A percentile compares a stretch with the other conserved stretches of the same genome.
phyloP scores from a whole-genome alignment of 2,329 filamentous ascomycete genomes.

The Colletotrichum neosansevieriae region DNA sequence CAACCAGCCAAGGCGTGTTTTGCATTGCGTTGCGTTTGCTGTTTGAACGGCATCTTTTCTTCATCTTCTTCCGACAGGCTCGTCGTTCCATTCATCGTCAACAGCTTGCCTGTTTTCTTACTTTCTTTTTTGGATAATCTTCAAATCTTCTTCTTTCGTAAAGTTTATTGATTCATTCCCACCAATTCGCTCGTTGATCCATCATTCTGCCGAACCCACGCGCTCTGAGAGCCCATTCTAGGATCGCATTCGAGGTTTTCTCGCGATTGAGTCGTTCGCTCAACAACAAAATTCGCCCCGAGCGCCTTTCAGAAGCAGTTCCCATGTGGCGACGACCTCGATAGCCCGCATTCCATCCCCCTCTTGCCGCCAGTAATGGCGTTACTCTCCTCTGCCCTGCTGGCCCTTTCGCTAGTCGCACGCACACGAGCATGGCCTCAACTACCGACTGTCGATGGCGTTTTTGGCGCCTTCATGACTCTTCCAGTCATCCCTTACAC shows the following conservation, averaged over 20 bases:
- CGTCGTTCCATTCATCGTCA: constrained; percentile 16
- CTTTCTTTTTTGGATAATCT: neutral
- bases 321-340: constrained; percentile 40
- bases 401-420: constrained; percentile 38
- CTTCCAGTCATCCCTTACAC: constrained; percentile 40
- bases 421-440: constrained; percentile 38
- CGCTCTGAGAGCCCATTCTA: constrained; percentile 19
- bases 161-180: neutral
- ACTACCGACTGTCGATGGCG: constrained; percentile 38
- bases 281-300: constrained; percentile 2
- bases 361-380: constrained; percentile 31
- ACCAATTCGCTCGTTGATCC: constrained; percentile 11
- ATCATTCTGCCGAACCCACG: neutral
- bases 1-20: constrained; percentile 24
- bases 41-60: constrained; percentile 29
- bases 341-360: constrained; percentile 30
- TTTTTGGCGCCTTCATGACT: constrained; percentile 19
- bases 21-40: constrained; percentile 32
- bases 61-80: constrained; percentile 18
- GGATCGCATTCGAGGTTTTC: neutral
- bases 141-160: neutral
- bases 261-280: neutral
- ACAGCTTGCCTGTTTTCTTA: constrained; percentile 12
- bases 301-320: constrained; percentile 19
- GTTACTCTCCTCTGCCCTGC: constrained; percentile 29